Percentiles rank a stretch among this genome's conserved stretches.
Evolutionary conservation across 176 grass and related monocot species (phyloP).

Genomic region (Avena atlantica): DNA sequence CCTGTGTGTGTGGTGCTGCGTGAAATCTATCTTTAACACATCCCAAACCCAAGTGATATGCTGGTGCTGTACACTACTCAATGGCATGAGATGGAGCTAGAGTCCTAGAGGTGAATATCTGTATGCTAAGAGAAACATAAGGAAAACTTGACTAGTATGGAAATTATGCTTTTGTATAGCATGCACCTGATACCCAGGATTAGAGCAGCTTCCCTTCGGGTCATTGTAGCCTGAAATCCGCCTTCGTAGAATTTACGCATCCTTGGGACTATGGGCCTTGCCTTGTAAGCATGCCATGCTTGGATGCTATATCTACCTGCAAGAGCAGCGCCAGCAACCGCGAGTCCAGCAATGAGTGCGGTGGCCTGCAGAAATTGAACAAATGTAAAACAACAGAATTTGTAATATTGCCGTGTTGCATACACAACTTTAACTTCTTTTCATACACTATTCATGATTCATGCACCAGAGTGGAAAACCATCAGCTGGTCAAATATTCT

Average conservation of each 20-base stretch:
- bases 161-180: conserved; percentile 19
- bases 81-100: not conserved
- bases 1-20: not conserved
- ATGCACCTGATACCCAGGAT: conserved; percentile 83
- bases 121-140: conserved; percentile 22
- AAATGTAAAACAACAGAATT: conserved; percentile 14
- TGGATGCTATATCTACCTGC: conserved; percentile 74
- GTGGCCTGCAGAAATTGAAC: conserved; percentile 55
- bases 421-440: conserved; percentile 13
- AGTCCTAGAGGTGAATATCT: conserved; percentile 4
- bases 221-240: conserved; percentile 87
- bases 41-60: not conserved
- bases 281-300: conserved; percentile 91
- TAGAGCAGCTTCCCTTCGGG: conserved; percentile 76
- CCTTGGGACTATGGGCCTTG: conserved; percentile 73
- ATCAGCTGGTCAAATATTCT: not conserved
- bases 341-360: conserved; percentile 80
- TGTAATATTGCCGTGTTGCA: not conserved
- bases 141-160: not conserved
- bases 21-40: not conserved
- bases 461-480: not conserved
- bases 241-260: conserved; percentile 99
- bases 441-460: not conserved
- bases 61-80: not conserved
- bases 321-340: conserved; percentile 78